Evolutionary conservation across 2,329 filamentous ascomycete species (phyloP), one percentile per base, ranked within the genome.

Genomic region (Aschersonia sp.): DNA sequence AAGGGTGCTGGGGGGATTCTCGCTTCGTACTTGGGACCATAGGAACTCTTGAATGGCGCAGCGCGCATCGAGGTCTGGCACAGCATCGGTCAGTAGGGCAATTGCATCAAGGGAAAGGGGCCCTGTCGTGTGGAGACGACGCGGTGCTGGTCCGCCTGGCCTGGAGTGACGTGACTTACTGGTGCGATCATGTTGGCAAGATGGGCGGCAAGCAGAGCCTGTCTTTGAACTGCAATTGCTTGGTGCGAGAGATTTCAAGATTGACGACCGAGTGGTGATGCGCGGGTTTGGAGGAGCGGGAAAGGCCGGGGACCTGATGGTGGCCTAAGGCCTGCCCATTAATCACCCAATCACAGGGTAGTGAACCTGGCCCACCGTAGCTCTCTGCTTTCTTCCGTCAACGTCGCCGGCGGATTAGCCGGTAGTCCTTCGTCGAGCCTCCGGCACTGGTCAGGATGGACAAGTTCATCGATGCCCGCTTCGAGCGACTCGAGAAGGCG

Each of bases 401-500:
- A 22, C 22, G 2, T 22, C 22, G 22, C 22, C 22, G 22, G 22
- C 22, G 22, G 22, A 22, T 22, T 2, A 22, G 22, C 22, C 22
- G 3, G 22, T 22, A 22, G 22, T 22, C 2, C 22, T 22, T 4
- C 43, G 35, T 39, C 14, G 29, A 35, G 43, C 31, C 12, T 4
- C 33, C 8, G 42, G 30, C 9, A 46, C 10, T 6, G 5, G 6
- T 7, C n/a, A 12, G 10, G 11, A 85, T 85, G 81, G 76, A 85
- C 53, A 71, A 71, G 44, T 66, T 73, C 45, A 71, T 85, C 6
- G 78, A 83, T 52, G 60, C 58, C 43, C 78, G 75, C 56, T 83
- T 85, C 51, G 77, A 82, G 59, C 76, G 78, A 45, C 68, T 85
- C 32, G 81, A 85, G 56, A 77, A 75, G 56, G 78, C 79, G 1